Percentiles rank a stretch among this genome's conserved stretches.
These are phyloP conservation scores for Hanseniaspora gamundiae DNA, from an alignment of 1,139 yeast genomes.

Conservation along the genomic window DNA sequence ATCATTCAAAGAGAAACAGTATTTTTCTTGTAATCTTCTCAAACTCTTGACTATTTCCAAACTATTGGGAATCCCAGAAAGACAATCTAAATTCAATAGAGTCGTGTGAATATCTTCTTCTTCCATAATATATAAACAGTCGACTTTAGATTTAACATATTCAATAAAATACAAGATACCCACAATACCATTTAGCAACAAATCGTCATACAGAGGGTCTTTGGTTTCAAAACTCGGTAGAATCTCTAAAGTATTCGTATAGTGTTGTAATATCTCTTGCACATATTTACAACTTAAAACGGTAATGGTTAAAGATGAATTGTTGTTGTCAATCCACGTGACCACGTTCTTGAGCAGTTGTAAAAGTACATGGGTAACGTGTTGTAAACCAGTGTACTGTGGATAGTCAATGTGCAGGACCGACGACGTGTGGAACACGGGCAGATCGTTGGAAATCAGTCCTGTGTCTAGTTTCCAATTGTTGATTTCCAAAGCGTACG, in stretches of 20 bases:
- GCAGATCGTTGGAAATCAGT: conserved; percentile 28
- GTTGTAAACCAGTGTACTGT: conserved; percentile 15
- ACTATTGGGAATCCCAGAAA: not conserved
- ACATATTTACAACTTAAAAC: conserved; percentile 55
- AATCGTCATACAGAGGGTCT: conserved; percentile 31
- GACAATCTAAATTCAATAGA: not conserved
- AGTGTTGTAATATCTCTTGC: conserved; percentile 39
- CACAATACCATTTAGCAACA: conserved; percentile 35
- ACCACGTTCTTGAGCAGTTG: conserved; percentile 34
- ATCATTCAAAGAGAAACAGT: not conserved
- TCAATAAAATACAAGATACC: conserved; percentile 22
- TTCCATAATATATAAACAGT: not conserved
- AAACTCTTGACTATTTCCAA: not conserved
- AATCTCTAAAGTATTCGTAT: conserved; percentile 16
- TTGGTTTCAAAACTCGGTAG: conserved; percentile 21
- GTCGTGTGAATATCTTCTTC: not conserved
- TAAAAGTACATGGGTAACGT: conserved; percentile 37
- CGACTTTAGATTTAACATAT: conserved; percentile 1
- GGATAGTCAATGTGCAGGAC: not conserved
- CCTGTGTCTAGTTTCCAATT: conserved; percentile 58
- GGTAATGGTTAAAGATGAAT: conserved; percentile 43
- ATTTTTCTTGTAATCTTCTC: not conserved
- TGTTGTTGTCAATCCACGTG: conserved; percentile 46
- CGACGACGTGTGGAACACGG: not conserved
- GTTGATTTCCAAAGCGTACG: conserved; percentile 57